Evolutionary conservation across 305 asterid genomes (phyloP).

Genomic region (Solanum hybrid): DNA sequence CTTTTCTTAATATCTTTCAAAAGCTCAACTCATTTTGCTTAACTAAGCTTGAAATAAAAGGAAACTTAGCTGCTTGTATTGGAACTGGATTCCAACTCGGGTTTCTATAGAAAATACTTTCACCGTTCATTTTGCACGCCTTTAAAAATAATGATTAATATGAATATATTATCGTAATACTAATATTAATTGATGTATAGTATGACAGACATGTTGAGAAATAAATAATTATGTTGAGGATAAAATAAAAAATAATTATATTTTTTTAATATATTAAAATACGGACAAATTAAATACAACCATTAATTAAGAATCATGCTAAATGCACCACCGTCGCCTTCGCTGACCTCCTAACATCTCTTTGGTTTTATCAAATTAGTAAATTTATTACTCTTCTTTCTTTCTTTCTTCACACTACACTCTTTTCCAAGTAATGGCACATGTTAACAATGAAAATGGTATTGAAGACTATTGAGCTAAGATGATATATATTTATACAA

Average conservation of each 20-base stretch:
- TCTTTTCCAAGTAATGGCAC: background rate
- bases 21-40: background rate
- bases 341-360: background rate
- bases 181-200: background rate
- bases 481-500: background rate
- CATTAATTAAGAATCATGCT: background rate
- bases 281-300: no score
- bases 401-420: background rate
- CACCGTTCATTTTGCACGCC: background rate
- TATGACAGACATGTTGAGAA: no score
- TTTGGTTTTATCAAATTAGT: background rate
- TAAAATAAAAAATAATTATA: no score
- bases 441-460: background rate
- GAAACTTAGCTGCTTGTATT: no score
- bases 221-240: no score
- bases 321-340: background rate
- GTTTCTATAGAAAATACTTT: background rate
- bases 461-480: background rate
- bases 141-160: no score
- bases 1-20: background rate
- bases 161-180: no score
- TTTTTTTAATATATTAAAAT: no score
- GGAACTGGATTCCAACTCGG: background rate
- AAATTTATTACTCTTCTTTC: background rate
- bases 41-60: no score